Conservation (phyloP, 768 basidiomycete species). For the Tulasnella sp. region DNA sequence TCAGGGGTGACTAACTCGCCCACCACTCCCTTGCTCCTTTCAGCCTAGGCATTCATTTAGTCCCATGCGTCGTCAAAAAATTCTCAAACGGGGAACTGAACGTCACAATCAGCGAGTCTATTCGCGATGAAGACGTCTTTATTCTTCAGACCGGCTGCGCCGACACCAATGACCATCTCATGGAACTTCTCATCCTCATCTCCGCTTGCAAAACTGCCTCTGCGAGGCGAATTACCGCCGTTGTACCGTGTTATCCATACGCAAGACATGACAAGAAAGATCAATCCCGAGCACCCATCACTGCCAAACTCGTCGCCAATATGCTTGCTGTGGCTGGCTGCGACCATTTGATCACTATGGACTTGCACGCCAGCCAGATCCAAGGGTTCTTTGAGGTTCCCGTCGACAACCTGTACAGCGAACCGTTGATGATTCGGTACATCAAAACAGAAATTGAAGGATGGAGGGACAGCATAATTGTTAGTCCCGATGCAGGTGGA, state of each 20-base stretch:
- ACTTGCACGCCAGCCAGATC: constrained; percentile 94
- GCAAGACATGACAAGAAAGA: constrained; percentile 98
- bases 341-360: constrained; percentile 99
- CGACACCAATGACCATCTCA: constrained; percentile 93
- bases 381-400: constrained; percentile 99
- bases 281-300: constrained; percentile 91
- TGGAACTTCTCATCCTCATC: constrained; percentile 98
- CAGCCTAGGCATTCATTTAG: constrained; percentile 87
- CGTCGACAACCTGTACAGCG: constrained; percentile 94
- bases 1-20: constrained; percentile 33
- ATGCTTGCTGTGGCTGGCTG: constrained; percentile 97
- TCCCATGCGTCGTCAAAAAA: constrained; percentile 78
- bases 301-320: constrained; percentile 96
- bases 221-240: constrained; percentile 91
- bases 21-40: constrained; percentile 41
- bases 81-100: constrained; percentile 96
- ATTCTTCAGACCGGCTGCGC: constrained; percentile 89
- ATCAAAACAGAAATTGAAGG: constrained; percentile 80
- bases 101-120: constrained; percentile 90
- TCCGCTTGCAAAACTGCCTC: constrained; percentile 97
- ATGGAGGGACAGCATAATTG: constrained; percentile 87
- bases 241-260: constrained; percentile 97
- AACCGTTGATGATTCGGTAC: constrained; percentile 90
- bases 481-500: constrained; percentile 96
- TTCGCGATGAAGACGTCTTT: constrained; percentile 98